Base-by-base conservation (phyloP, 805 yeast genomes). In the Hanseniaspora hatyaiensis region DNA sequence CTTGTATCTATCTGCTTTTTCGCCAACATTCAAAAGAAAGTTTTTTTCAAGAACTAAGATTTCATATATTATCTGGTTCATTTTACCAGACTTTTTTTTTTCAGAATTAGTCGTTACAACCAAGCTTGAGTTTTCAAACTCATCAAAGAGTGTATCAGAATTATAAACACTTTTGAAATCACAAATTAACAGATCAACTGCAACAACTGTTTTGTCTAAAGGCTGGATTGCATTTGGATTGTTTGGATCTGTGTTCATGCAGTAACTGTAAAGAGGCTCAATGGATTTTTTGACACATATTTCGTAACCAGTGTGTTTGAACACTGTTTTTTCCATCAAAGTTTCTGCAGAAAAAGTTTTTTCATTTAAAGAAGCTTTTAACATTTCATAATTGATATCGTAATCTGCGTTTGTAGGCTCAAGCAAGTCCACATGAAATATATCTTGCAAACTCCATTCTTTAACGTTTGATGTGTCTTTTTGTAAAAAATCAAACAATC, bases 111-210 rank as follows among this genome's bases (percentile, higher is more conserved):
- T 19, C 15, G 20, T 11, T 12, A 19, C 36, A 6, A 19, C 12
- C 3, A 13, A 8, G 13, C n/a, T 37, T 8, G 13, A n/a, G 8
- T 24, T 37, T 2, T 33, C 36, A 8, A 26, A 26, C 6, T 26
- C 29, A 26, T 26, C 8, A 15, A 31, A n/a, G 16, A 3, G 20
- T 9, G 20, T 33, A 16, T 33, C 19, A 19, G 36, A 19, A 37
- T 8, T 8, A 26, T 26, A 26, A 26, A 37, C 24, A 11, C 40
- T 24, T 18, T 37, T 30, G 16, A 44, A 26, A 19, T 44, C 48
- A 23, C 48, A 44, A 3, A 44, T 12, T 9, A 33, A 15, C 23
- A 44, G 9, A 23, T 44, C 48, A 12, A 44, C 37, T 2, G 24
- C 19, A 20, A 44, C 31, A 18, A 16, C 37, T 6, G 39, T 18